Percentiles rank a stretch among this genome's conserved stretches.
phyloP scores from a whole-genome alignment of 2,329 filamentous ascomycete species.

The Pseudohalonectria lignicola region DNA sequence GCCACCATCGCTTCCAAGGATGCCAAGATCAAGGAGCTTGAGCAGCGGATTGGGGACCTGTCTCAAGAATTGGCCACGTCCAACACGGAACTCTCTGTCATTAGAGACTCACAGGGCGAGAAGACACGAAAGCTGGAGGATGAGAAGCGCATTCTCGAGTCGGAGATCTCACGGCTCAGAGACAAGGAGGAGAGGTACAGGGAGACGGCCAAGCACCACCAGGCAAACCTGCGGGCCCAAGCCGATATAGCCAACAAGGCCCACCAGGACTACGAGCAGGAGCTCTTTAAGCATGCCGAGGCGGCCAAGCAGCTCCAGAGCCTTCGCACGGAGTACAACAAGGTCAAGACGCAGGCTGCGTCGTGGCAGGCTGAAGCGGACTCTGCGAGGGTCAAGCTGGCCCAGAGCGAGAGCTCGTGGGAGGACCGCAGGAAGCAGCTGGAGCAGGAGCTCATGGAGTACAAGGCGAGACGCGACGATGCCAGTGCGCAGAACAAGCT shows the following conservation, averaged over 20 bases:
- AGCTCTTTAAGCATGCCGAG: constrained; percentile 89
- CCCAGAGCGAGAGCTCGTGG: constrained; percentile 82
- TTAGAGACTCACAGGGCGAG: constrained; percentile 75
- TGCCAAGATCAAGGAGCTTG: constrained; percentile 65
- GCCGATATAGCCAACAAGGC: constrained; percentile 88
- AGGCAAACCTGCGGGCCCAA: constrained; percentile 85
- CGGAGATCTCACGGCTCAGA: constrained; percentile 70
- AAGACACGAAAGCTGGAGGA: constrained; percentile 61
- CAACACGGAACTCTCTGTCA: constrained; percentile 68
- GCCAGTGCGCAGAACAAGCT: constrained; percentile 82
- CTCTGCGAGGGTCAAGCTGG: constrained; percentile 67
- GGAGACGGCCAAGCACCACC: constrained; percentile 72
- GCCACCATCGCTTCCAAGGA: constrained; percentile 66
- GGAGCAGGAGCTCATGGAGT: constrained; percentile 72
- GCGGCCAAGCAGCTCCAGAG: constrained; percentile 78
- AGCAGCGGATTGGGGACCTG: constrained; percentile 75
- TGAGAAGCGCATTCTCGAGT: constrained; percentile 68
- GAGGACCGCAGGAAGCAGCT: constrained; percentile 68
- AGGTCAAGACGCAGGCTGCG: constrained; percentile 68
- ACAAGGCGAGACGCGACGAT: constrained; percentile 72
- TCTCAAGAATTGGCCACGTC: constrained; percentile 70
- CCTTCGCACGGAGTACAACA: constrained; percentile 69
- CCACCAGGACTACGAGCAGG: constrained; percentile 90
- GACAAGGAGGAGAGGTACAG: constrained; percentile 73
- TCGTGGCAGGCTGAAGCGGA: constrained; percentile 72